Evolutionary conservation across 1,284 basidiomycete genomes (phyloP), one percentile per base, ranked within the genome.

Genomic region (Farysia itapuensis): DNA sequence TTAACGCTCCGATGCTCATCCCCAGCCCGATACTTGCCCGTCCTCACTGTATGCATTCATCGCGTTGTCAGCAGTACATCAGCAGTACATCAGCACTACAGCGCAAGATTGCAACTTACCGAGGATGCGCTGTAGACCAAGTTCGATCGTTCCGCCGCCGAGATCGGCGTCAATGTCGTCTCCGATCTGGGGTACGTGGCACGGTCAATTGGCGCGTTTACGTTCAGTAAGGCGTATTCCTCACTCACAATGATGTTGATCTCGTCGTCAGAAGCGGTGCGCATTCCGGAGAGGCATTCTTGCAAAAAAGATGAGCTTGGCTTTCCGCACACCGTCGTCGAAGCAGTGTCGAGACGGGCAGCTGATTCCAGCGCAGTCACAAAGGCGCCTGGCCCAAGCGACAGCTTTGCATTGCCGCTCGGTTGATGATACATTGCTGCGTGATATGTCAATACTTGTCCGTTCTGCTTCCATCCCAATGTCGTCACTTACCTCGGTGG

Each of bases 161-260:
- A 61, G 52, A 30, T 61, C 58, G 16, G 48, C 44, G 16, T 57
- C 50, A 6, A 57, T 22, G 33, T 61, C 58, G 34, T 61, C 58
- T 26, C 58, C 58, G 33, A 61, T 51, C 58, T 61, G 16, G 9
- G 9, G 25, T n/a, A 28, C n/a, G 25, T 9, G 9, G 25, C 9
- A 28, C 9, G n/a, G 25, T n/a, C 9, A 28, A 28, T 9, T 9
- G 25, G 25, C n/a, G 9, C 9, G n/a, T 28, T n/a, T 28, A 32
- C 7, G 18, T 32, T 32, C 30, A 16, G 30, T 16, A 32, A 16
- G 8, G 30, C 18, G 14, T 33, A n/a, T 33, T 9, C 32, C 2
- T n/a, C n/a, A 56, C 58, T 56, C 29, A 61, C 58, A 20, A 61
- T 61, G 38, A 57, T 51, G 34, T 51, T 56, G 9, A 33, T 56